Evolutionary conservation across 305 asterid species (phyloP).

Genomic region (Fraxinus latifolia): DNA sequence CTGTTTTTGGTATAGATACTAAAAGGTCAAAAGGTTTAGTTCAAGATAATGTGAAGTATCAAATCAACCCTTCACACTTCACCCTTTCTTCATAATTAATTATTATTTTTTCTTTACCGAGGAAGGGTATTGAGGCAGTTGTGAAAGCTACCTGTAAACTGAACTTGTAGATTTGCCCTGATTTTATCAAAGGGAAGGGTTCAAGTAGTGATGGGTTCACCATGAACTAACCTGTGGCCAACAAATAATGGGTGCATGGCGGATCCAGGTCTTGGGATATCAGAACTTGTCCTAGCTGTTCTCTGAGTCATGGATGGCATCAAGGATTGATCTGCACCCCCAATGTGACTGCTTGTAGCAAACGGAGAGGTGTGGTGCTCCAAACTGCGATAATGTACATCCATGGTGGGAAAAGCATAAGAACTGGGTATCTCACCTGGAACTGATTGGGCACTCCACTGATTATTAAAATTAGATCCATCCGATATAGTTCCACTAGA

Average conservation of each 20-base stretch:
- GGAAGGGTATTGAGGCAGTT: neutral
- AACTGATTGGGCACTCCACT: conserved; percentile 60
- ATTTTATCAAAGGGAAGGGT: neutral
- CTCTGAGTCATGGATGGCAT: conserved; percentile 49
- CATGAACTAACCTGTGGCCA: conserved; percentile 58
- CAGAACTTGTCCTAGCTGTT: conserved; percentile 58
- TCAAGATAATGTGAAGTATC: neutral
- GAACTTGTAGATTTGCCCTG: neutral
- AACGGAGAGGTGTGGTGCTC: conserved; percentile 57
- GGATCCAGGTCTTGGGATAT: conserved; percentile 52
- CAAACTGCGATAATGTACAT: conserved; percentile 59
- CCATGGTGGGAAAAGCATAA: conserved; percentile 67
- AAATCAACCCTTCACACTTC: neutral
- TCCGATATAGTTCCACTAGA: conserved; percentile 55
- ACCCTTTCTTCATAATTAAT: neutral
- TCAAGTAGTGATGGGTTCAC: neutral
- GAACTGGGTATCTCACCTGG: conserved; percentile 57
- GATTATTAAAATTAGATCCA: conserved; percentile 56
- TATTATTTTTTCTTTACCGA: neutral
- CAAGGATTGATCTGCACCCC: conserved; percentile 51
- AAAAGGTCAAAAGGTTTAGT: neutral
- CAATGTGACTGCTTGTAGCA: conserved; percentile 41
- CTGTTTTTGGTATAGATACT: neutral
- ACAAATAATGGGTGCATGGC: conserved; percentile 52
- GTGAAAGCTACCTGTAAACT: neutral